Conservation (phyloP, 495 filamentous ascomycete genomes). For the Ramalina intermedia region DNA sequence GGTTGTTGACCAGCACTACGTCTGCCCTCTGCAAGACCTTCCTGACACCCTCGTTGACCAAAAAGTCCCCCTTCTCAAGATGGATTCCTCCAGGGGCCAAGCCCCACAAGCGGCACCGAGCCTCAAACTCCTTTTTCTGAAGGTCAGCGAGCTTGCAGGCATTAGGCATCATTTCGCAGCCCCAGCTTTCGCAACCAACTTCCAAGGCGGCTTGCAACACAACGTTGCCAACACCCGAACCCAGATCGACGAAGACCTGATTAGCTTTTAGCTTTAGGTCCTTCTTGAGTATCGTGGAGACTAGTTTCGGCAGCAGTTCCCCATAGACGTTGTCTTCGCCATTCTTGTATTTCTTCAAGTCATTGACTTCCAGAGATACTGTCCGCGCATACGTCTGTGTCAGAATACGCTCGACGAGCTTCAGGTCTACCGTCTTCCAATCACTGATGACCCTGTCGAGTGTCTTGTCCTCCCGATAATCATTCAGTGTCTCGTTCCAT, state of each 20-base stretch:
- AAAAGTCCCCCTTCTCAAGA: constrained; percentile 74
- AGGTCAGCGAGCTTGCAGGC: constrained; percentile 71
- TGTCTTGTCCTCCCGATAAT: constrained; percentile 45
- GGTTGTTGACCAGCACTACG: constrained; percentile 91
- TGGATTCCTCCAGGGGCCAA: constrained; percentile 62
- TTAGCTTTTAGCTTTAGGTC: constrained; percentile 62
- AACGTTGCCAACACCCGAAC: constrained; percentile 90
- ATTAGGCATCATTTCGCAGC: constrained; percentile 88
- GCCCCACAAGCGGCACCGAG: constrained; percentile 82
- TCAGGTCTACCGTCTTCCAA: constrained; percentile 47
- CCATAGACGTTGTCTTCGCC: constrained; percentile 89
- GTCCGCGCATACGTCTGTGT: constrained; percentile 82
- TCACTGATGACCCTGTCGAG: constrained; percentile 53
- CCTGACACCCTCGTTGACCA: constrained; percentile 54
- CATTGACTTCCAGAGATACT: constrained; percentile 74
- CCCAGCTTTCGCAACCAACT: constrained; percentile 87
- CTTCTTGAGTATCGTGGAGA: constrained; percentile 58
- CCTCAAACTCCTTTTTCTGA: constrained; percentile 73
- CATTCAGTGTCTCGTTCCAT: constrained; percentile 57
- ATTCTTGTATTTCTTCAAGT: constrained; percentile 67
- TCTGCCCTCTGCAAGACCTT: constrained; percentile 68
- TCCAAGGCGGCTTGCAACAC: constrained; percentile 89
- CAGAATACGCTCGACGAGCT: constrained; percentile 67
- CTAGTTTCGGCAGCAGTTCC: constrained; percentile 74
- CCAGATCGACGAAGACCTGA: constrained; percentile 84